Conservation (phyloP, 2,329 filamentous ascomycete genomes). For the Botrytis paeoniae region DNA sequence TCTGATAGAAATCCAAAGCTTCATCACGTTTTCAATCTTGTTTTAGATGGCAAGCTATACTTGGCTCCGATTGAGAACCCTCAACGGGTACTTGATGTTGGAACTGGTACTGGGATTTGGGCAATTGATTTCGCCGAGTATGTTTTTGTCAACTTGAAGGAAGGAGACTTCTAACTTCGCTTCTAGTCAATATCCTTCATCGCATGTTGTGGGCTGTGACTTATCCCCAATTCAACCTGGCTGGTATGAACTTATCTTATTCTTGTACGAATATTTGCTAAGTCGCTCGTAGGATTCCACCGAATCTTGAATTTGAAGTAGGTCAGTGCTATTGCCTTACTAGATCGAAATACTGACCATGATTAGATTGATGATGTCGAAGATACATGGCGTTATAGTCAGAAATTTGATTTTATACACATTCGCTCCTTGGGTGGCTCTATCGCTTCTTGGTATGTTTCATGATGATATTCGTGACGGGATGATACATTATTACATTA, state of each 20-base stretch:
- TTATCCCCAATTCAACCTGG: slow-evolving; percentile 33
- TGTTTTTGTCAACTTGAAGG: slow-evolving; percentile 22
- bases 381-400: slow-evolving; percentile 33
- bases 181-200: slow-evolving; percentile 33
- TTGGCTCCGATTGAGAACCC: slow-evolving; percentile 11
- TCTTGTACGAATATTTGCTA: neutral
- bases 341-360: neutral
- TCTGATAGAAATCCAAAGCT: slow-evolving; percentile 4
- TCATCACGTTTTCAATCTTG: slow-evolving; percentile 15
- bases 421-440: slow-evolving; percentile 27
- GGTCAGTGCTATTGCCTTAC: neutral
- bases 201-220: slow-evolving; percentile 31
- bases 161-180: slow-evolving; percentile 10
- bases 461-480: neutral
- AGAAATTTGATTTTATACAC: slow-evolving; percentile 20
- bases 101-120: slow-evolving; percentile 19
- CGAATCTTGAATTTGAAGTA: slow-evolving; percentile 36
- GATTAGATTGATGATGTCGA: slow-evolving; percentile 36
- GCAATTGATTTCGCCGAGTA: slow-evolving; percentile 26
- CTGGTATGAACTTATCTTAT: slow-evolving; percentile 22
- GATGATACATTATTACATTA: neutral
- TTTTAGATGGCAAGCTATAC: slow-evolving; percentile 4
- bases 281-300: slow-evolving; percentile 27
- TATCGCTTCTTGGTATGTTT: slow-evolving; percentile 41
- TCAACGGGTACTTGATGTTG: slow-evolving; percentile 16